Evolutionary conservation across 1,284 basidiomycete genomes (phyloP), one percentile per base, ranked within the genome.

Genomic region (Moesziomyces globuligerus): DNA sequence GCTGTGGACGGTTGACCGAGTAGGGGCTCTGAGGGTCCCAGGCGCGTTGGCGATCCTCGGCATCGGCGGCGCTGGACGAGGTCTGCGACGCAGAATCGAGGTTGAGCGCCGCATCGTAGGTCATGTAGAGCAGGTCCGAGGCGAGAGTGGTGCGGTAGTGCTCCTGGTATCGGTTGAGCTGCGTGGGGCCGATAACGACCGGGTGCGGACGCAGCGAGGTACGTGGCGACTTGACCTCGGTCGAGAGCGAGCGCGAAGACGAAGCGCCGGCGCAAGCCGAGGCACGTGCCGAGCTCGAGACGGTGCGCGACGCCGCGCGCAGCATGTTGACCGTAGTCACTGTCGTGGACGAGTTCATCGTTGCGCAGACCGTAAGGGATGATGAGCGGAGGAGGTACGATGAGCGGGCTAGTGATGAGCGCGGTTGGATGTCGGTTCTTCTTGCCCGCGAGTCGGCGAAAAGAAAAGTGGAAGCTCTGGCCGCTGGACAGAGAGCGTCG

Each of bases 61-160:
- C 25, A 15, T 65, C 59, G 3, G 54, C 25, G 29, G 49, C 32
- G n/a, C n/a, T n/a, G 29, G 52, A 42, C 37, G 54, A 59, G 13
- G 59, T 25, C 7, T 44, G 46, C 13, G 40, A 15, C 2, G 51
- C 23, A 21, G 48, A 8, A 25, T 65, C 50, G 41, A 72, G 40
- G 40, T 62, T 53, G 59, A 60, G 46, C 7, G 54, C 34, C 1
- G 72, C 68, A 59, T 89, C 86, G 85, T 96, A 97, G 47, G 91
- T 91, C 88, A 98, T 91, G 87, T 98, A 98, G 86, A 98, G 88
- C 73, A 96, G 85, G 84, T 97, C 88, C 76, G 93, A 90, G 21
- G 89, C 87, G 57, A 98, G 87, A 9, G 93, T 91, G 49, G 86
- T 85, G 81, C 91, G 83, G 85, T 96, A 98, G 85, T 97, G 92